Evolutionary conservation across 176 grass and related monocot species (phyloP).

Genomic region (Stipa capillata): DNA sequence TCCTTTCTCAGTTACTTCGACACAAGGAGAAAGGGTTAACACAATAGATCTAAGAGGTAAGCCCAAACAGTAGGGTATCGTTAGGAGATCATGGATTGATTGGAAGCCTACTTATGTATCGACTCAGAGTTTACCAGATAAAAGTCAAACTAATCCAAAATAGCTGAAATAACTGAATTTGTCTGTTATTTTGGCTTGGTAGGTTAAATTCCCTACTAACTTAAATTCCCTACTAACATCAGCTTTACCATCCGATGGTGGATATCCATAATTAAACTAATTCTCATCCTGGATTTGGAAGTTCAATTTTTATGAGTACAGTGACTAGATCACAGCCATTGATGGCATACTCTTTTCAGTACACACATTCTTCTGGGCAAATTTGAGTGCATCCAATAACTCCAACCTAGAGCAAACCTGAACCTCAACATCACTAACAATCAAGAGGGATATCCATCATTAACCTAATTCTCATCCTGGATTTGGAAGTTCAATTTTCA

Average conservation of each 20-base stretch:
- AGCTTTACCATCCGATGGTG: neutral
- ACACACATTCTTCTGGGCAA: neutral
- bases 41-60: neutral
- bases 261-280: neutral
- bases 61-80: neutral
- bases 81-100: neutral
- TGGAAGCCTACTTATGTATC: neutral
- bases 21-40: neutral
- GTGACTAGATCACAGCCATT: neutral
- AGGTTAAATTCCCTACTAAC: neutral
- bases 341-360: neutral
- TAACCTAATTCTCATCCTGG: neutral
- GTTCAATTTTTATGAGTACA: neutral
- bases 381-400: neutral
- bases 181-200: neutral
- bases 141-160: neutral
- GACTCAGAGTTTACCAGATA: neutral
- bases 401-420: neutral
- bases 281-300: conserved; percentile 3
- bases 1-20: neutral
- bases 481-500: neutral
- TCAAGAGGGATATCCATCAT: neutral
- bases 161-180: neutral
- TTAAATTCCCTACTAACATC: neutral
- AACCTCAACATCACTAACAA: neutral